Conservation (phyloP, 768 basidiomycete genomes). For the Tylopilus sp. region DNA sequence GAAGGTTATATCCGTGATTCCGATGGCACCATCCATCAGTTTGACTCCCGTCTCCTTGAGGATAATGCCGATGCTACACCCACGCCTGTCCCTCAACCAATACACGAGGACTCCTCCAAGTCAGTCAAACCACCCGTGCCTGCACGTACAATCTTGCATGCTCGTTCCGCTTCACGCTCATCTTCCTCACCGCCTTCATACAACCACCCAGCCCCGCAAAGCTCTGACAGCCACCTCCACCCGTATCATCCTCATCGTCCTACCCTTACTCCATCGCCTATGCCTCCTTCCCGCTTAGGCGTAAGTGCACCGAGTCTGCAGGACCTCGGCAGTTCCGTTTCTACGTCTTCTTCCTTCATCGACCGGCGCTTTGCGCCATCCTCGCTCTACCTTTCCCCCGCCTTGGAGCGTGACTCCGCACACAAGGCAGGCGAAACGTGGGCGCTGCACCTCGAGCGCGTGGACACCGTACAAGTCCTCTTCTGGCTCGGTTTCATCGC, state of each 20-base stretch:
- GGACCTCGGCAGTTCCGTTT: slow-evolving; percentile 24
- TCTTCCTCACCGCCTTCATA: slow-evolving; percentile 27
- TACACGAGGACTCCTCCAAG: slow-evolving; percentile 2
- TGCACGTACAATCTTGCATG: slow-evolving; percentile 10
- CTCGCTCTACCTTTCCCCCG: slow-evolving; percentile 33
- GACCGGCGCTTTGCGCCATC: slow-evolving; percentile 49
- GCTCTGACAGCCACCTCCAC: slow-evolving; percentile 19
- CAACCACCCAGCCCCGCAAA: slow-evolving; percentile 14
- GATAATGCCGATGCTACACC: slow-evolving; percentile 8
- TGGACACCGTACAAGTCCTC: slow-evolving; percentile 48
- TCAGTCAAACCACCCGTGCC: slow-evolving; percentile 21
- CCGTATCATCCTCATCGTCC: slow-evolving; percentile 14
- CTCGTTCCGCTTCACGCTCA: slow-evolving; percentile 16
- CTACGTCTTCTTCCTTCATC: slow-evolving; percentile 50
- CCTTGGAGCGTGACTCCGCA: slow-evolving; percentile 33
- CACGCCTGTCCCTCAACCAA: background rate
- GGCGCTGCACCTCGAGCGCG: slow-evolving; percentile 8
- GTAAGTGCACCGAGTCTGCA: slow-evolving; percentile 27
- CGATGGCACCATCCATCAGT: slow-evolving; percentile 20
- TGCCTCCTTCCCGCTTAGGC: slow-evolving; percentile 10
- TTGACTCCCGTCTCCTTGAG: slow-evolving; percentile 17
- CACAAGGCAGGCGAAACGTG: slow-evolving; percentile 13
- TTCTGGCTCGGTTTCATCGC: slow-evolving; percentile 75
- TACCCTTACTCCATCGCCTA: slow-evolving; percentile 5
- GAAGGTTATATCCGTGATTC: slow-evolving; percentile 23